Base-by-base conservation (phyloP, 805 yeast species). In the Saccharomycopsis sp. region DNA sequence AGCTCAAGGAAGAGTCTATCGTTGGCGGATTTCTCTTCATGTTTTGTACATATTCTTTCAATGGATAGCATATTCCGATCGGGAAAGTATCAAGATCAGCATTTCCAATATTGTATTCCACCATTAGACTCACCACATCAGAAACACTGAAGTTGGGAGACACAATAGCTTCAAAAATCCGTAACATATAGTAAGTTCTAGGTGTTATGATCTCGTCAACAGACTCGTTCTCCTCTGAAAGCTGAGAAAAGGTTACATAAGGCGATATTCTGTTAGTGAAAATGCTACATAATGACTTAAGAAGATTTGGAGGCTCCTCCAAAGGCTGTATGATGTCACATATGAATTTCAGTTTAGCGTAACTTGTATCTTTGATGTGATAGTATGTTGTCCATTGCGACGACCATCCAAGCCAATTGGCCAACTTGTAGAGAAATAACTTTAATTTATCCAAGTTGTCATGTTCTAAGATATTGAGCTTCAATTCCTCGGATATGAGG, bases 381-480 rank as follows among this genome's bases (percentile, higher is more conserved):
- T 91, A 89, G 64, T 82, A 84, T 1, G 70, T 64, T 22, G 72
- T 67, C 97, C 96, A 88, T 0, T 65, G 59, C 1, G 76, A 82
- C 9, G 85, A 80, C 96, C 96, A 88, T 3, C 87, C 84, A 82
- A 86, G 80, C 84, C 89, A 82, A 12, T 74, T 64, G 0, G 86
- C 78, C 14, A 88, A 67, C 63, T 85, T 86, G 0, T 84, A 73
- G n/a, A 91, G 69, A 22, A 91, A 68, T 0, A 72, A 24, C 0
- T 86, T 83, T 29, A 92, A 64, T 35, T 70, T 70, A 2, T 72
- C 64, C 12, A 77, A 71, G 7, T 72, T 68, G 0, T 64, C 57
- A 2, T 66, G 57, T 3, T 77, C 73, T 24, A 82, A 70, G 1
- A 81, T 70, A 64, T 87, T 83, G 34, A 93, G 72, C 55, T 79